Conservation (phyloP, 169 alveolate species). For the Plasmodium cynomolgi region DNA sequence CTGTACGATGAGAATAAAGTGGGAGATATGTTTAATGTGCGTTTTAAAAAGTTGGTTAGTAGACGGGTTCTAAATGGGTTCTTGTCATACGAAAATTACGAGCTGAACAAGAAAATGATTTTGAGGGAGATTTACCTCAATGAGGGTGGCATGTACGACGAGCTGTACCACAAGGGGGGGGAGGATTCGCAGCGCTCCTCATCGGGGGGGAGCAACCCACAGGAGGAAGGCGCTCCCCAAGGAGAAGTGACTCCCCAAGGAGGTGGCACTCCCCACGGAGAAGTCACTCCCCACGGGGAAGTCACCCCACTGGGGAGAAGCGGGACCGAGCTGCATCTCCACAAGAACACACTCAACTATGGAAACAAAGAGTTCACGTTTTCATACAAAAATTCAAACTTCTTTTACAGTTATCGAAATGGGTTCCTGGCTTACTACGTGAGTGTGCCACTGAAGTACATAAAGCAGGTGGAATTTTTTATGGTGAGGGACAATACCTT, state of each 20-base stretch:
- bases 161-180: constrained; percentile 4
- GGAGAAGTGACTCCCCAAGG: not conserved
- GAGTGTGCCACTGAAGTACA: constrained; percentile 36
- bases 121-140: constrained; percentile 36
- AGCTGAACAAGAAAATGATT: constrained; percentile 34
- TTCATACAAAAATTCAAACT: constrained; percentile 41
- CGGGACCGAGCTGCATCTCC: constrained; percentile 23
- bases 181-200: not conserved
- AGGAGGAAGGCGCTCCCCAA: not conserved
- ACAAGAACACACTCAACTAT: constrained; percentile 47
- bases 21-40: constrained; percentile 24
- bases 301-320: not conserved
- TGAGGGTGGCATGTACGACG: constrained; percentile 39
- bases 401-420: constrained; percentile 22
- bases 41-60: not conserved
- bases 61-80: not conserved
- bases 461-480: constrained; percentile 14
- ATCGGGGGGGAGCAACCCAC: not conserved
- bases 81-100: constrained; percentile 20
- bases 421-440: constrained; percentile 48
- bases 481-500: constrained; percentile 24
- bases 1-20: constrained; percentile 37
- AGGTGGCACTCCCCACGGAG: not conserved
- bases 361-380: constrained; percentile 34
- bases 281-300: not conserved